A percentile compares a stretch with the other conserved stretches of the same genome.
These are phyloP conservation scores for Colletotrichum echinochloae DNA, from an alignment of 2,329 filamentous ascomycete genomes.

Conservation along the genomic window DNA sequence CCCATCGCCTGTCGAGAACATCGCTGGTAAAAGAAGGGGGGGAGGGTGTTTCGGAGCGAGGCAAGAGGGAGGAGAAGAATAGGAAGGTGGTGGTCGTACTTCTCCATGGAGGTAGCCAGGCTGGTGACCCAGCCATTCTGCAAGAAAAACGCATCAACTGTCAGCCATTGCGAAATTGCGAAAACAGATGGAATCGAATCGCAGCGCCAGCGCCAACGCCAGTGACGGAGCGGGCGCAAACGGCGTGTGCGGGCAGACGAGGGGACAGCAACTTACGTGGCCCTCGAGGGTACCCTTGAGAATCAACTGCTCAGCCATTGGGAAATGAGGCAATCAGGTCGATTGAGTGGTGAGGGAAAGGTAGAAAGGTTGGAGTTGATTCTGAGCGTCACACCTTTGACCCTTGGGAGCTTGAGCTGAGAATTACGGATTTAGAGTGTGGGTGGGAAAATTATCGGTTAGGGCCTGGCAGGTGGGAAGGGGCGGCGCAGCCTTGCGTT, in stretches of 20 bases:
- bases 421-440: conserved; percentile 51
- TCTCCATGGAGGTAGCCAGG: conserved; percentile 98
- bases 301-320: conserved; percentile 93
- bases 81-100: conserved; percentile 71
- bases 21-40: conserved; percentile 4
- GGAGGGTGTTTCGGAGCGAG: not conserved
- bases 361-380: conserved; percentile 49
- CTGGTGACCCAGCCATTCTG: conserved; percentile 98
- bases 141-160: conserved; percentile 40
- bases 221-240: conserved; percentile 40
- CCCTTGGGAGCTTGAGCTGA: conserved; percentile 42
- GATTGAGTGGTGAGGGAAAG: conserved; percentile 54
- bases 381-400: conserved; percentile 44
- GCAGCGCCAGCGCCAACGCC: conserved; percentile 42
- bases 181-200: conserved; percentile 11
- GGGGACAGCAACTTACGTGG: conserved; percentile 74
- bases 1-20: conserved; percentile 7
- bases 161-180: conserved; percentile 38
- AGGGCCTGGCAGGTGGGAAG: conserved; percentile 17
- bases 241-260: conserved; percentile 41
- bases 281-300: conserved; percentile 97
- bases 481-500: conserved; percentile 21
- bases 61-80: not conserved
- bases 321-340: conserved; percentile 58
- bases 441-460: conserved; percentile 21